A percentile compares a stretch with the other conserved stretches of the same genome.
Evolutionary conservation across 1,284 basidiomycete species (phyloP).

Genomic region (Austroboletus niveus): DNA sequence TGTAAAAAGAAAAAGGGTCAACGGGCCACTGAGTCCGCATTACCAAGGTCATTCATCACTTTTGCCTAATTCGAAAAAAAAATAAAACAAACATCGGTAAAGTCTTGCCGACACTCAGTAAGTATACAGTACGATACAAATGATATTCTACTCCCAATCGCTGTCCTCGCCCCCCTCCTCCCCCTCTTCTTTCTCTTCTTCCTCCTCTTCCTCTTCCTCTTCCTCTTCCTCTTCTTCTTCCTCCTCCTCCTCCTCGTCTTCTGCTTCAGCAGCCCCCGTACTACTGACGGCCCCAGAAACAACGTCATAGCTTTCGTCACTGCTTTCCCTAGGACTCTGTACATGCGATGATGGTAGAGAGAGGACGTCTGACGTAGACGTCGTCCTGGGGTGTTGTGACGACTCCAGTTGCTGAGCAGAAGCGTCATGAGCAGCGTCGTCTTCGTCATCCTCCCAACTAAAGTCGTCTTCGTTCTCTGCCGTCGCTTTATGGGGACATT

Average conservation of each 20-base stretch:
- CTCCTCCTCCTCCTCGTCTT: constrained; percentile 34
- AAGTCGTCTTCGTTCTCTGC: constrained; percentile 71
- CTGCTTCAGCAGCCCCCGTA: constrained; percentile 27
- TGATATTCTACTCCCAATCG: constrained; percentile 61
- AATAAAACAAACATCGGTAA: neutral
- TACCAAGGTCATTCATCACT: constrained; percentile 5
- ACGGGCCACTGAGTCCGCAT: neutral
- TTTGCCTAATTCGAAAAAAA: constrained; percentile 9
- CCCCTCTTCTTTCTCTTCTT: constrained; percentile 16
- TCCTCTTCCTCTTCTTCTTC: constrained; percentile 34
- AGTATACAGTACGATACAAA: neutral
- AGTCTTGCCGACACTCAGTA: neutral
- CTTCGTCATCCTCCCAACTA: constrained; percentile 80
- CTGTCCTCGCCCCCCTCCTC: constrained; percentile 55
- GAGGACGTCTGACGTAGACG: constrained; percentile 15
- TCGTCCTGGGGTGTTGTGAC: constrained; percentile 27
- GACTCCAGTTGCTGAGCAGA: constrained; percentile 13
- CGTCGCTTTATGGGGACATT: constrained; percentile 39
- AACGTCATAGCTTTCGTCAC: constrained; percentile 73
- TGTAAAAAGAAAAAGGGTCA: neutral
- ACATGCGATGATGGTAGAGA: constrained; percentile 33
- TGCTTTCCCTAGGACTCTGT: constrained; percentile 57
- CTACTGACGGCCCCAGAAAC: constrained; percentile 51
- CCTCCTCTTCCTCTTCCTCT: constrained; percentile 42
- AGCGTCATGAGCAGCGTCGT: constrained; percentile 37